Evolutionary conservation across 1,284 basidiomycete genomes (phyloP).

Genomic region (Baeospora myosura): DNA sequence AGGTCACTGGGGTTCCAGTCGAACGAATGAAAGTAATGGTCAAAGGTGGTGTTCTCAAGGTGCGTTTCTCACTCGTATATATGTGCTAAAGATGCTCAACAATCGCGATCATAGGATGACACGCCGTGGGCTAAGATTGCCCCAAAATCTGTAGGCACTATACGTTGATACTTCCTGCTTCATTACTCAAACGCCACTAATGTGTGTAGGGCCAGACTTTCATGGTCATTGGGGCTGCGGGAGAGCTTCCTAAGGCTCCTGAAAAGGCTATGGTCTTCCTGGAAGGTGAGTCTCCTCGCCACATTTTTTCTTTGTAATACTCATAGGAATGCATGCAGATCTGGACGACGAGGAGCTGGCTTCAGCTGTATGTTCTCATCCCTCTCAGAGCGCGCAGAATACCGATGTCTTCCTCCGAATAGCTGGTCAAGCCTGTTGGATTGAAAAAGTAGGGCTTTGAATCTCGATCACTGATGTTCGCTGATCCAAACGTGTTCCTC

Average conservation of each 20-base stretch:
- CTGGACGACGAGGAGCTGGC: constrained; percentile 82
- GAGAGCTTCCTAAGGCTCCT: constrained; percentile 86
- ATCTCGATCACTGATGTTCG: constrained; percentile 15
- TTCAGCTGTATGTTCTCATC: constrained; percentile 49
- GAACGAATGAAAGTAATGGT: constrained; percentile 97
- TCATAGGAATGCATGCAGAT: constrained; percentile 42
- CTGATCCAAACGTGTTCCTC: constrained; percentile 15
- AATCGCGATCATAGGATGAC: constrained; percentile 58
- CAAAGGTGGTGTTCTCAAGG: constrained; percentile 90
- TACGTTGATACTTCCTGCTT: background rate
- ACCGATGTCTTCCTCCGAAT: constrained; percentile 5
- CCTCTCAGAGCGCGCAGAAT: background rate
- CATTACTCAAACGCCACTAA: background rate
- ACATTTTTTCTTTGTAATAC: constrained; percentile 8
- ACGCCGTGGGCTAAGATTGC: constrained; percentile 77
- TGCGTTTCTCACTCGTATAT: constrained; percentile 23
- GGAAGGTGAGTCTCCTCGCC: constrained; percentile 42
- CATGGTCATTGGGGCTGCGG: constrained; percentile 89
- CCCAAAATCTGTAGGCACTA: constrained; percentile 60
- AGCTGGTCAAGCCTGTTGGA: constrained; percentile 64
- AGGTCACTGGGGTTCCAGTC: constrained; percentile 78
- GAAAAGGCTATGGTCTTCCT: constrained; percentile 74
- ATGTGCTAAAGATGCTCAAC: background rate
- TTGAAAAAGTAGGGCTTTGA: constrained; percentile 49
- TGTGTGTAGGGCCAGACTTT: constrained; percentile 60